Evolutionary conservation across 2,329 filamentous ascomycete genomes (phyloP).

Genomic region (Fusarium sp.): DNA sequence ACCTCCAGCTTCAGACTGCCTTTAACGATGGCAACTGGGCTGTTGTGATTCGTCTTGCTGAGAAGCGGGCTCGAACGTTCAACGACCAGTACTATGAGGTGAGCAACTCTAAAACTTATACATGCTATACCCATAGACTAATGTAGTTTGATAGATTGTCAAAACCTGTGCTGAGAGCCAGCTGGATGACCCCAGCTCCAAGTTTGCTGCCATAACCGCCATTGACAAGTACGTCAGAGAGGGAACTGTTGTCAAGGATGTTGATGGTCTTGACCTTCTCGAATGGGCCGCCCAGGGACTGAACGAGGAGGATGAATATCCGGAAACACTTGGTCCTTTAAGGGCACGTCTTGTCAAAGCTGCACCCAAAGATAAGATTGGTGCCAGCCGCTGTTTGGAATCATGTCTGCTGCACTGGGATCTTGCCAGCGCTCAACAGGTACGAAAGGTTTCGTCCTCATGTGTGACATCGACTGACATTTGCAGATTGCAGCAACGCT

Average conservation of each 20-base stretch:
- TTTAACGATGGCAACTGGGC: conserved; percentile 69
- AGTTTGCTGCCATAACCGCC: conserved; percentile 59
- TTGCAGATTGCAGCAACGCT: conserved; percentile 64
- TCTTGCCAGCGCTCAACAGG: conserved; percentile 68
- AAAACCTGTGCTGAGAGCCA: conserved; percentile 66
- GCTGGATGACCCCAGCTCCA: conserved; percentile 63
- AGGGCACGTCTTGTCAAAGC: conserved; percentile 66
- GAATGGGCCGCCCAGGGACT: conserved; percentile 65
- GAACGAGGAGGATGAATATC: conserved; percentile 57
- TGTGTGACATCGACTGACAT: conserved; percentile 14
- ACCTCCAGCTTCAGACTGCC: conserved; percentile 67
- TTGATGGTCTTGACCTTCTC: conserved; percentile 65
- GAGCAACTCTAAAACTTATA: conserved; percentile 7
- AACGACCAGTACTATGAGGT: conserved; percentile 71
- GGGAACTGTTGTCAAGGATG: conserved; percentile 61
- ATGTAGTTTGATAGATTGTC: conserved; percentile 54
- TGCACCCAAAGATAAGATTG: conserved; percentile 60
- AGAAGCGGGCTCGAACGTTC: conserved; percentile 62
- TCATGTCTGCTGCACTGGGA: conserved; percentile 69
- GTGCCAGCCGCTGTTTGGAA: conserved; percentile 61
- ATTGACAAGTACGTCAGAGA: conserved; percentile 63
- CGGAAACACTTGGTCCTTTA: conserved; percentile 64
- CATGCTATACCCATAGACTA: conserved; percentile 3
- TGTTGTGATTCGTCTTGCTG: conserved; percentile 64
- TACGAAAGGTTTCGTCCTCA: conserved; percentile 45